Base-by-base conservation (phyloP, 148 eudicot genomes). In the Diospyros lotus region DNA sequence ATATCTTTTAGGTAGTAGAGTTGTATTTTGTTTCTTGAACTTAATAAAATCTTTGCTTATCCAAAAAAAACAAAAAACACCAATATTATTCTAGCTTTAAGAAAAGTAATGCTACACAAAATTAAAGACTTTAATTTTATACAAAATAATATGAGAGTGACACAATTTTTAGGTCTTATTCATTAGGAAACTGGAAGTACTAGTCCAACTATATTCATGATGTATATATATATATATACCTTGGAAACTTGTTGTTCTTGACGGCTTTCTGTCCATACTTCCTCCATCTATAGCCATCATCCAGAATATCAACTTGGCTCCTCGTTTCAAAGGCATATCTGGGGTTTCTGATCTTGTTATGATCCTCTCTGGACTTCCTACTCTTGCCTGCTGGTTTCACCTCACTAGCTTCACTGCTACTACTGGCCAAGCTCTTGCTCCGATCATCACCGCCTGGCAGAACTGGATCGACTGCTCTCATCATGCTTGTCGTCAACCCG, bases 211-310 rank as follows among this genome's bases (percentile, higher is more conserved):
- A 17, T 14, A 45, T 48, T 5, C 4, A 9, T 7, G 38, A 52
- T 4, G n/a, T 18, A 0, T 28, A 28, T 28, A 28, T 28, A 28
- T 28, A 28, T 28, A 43, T 1, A 14, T 73, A 85, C 88, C 88
- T 80, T 46, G 88, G 88, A 56, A 85, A 85, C 48, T 75, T 85
- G 58, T 82, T 85, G 81, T 85, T 82, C 80, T 85, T 85, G 10
- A 85, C 88, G 40, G 88, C 85, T 75, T 85, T 85, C 44, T 85
- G 88, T 1, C 88, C 88, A 45, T 85, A 85, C 52, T 85, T 85
- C 48, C 88, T 85, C 86, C 88, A 85, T 75, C 88, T 82, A 60
- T 82, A 85, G 5, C 88, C 88, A 77, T 85, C 88, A 50, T 85
- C 88, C 41, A 85, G 88, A 8, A 85, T 85, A 77, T 85, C 88